Evolutionary conservation across 2,329 filamentous ascomycete species (phyloP).

Genomic region (Penicillium sp.): DNA sequence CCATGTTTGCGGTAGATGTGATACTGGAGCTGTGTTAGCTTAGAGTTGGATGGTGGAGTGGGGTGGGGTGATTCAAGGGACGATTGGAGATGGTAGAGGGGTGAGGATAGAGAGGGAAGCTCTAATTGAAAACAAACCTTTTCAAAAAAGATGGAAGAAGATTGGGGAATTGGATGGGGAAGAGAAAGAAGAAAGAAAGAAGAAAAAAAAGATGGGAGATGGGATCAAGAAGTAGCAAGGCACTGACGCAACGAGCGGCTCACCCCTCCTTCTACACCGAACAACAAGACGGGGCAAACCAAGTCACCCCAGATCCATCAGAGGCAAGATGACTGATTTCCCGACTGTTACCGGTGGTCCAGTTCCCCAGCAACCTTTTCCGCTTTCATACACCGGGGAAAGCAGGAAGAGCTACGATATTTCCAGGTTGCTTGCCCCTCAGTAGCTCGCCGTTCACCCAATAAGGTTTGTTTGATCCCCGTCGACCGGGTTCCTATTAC

Average conservation of each 20-base stretch:
- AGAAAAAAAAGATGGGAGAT: constrained; percentile 26
- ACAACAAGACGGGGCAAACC: constrained; percentile 25
- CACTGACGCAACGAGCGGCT: constrained; percentile 37
- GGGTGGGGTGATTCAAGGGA: not conserved
- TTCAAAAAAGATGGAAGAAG: constrained; percentile 2
- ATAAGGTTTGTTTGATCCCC: constrained; percentile 22
- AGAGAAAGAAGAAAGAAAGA: constrained; percentile 16
- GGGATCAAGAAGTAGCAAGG: constrained; percentile 30
- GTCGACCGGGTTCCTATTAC: constrained; percentile 22
- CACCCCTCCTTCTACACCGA: constrained; percentile 30
- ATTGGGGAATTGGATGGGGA: constrained; percentile 14
- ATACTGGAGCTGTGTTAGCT: constrained; percentile 29
- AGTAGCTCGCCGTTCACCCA: constrained; percentile 32
- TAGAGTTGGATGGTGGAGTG: not conserved
- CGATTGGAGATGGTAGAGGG: not conserved
- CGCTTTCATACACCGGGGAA: constrained; percentile 47
- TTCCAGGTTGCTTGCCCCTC: constrained; percentile 23
- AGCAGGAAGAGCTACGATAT: constrained; percentile 42
- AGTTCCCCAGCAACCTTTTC: constrained; percentile 34
- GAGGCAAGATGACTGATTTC: constrained; percentile 13
- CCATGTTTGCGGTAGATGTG: constrained; percentile 34
- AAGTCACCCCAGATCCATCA: constrained; percentile 13
- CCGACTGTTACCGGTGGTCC: constrained; percentile 34
- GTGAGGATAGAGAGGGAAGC: constrained; percentile 1
- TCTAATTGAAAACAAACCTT: constrained; percentile 11